phyloP scores from a whole-genome alignment of 345 rosid genomes.

The Fremontodendron californicum region DNA sequence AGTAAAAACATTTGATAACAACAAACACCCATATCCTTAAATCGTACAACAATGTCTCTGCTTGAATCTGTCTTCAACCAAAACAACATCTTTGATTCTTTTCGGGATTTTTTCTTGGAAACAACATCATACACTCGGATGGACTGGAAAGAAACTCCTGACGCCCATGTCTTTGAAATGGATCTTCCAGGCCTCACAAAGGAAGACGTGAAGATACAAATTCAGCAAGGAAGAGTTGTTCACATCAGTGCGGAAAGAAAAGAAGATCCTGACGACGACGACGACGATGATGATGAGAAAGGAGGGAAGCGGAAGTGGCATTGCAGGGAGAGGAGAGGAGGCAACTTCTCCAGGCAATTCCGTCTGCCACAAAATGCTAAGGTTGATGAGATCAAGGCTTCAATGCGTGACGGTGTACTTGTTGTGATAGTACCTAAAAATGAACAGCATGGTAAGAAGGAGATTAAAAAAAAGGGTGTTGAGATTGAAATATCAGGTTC shows the following conservation, averaged over 20 bases:
- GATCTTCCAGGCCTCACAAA: conserved; percentile 41
- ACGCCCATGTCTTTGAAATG: conserved; percentile 31
- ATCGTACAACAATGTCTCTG: background rate
- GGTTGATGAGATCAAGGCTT: conserved; percentile 37
- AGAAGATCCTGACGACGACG: conserved; percentile 9
- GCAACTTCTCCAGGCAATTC: conserved; percentile 28
- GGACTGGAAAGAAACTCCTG: conserved; percentile 45
- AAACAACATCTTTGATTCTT: background rate
- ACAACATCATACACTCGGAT: conserved; percentile 8
- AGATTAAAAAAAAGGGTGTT: conserved; percentile 4
- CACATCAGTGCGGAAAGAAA: conserved; percentile 22
- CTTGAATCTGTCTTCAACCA: background rate
- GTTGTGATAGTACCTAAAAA: conserved; percentile 32
- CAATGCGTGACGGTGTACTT: conserved; percentile 37
- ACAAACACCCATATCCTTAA: no score
- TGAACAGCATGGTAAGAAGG: background rate
- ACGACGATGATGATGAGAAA: background rate
- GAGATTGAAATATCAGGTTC: conserved; percentile 25
- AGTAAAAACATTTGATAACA: no score
- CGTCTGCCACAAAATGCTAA: conserved; percentile 31
- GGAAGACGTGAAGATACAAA: conserved; percentile 39
- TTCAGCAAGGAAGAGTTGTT: conserved; percentile 20
- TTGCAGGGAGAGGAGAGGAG: conserved; percentile 28
- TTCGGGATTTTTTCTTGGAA: no score
- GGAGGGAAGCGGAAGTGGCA: conserved; percentile 40